These are phyloP conservation scores for Arthrobotrys conoides DNA, from an alignment of 2,329 filamentous ascomycete genomes.

Conservation along the genomic window DNA sequence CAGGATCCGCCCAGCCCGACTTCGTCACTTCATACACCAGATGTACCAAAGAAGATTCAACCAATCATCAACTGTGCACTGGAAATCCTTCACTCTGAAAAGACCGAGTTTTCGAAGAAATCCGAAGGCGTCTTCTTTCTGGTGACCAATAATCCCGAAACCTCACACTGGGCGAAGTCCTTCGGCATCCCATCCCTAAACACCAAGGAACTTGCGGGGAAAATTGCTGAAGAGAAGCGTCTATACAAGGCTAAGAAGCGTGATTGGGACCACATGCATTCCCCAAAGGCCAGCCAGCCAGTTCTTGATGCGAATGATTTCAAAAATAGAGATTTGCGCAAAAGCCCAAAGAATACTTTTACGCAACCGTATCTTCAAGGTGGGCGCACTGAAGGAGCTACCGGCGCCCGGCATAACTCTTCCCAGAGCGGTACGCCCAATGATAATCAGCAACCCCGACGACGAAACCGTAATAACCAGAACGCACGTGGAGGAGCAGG, in stretches of 20 bases:
- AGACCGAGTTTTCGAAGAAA: constrained; percentile 41
- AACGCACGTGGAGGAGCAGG: constrained; percentile 37
- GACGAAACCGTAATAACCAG: constrained; percentile 55
- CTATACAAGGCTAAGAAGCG: constrained; percentile 62
- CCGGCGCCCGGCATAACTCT: constrained; percentile 28
- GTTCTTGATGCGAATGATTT: constrained; percentile 57
- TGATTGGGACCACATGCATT: constrained; percentile 61
- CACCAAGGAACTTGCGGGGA: constrained; percentile 60
- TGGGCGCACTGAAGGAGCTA: constrained; percentile 22
- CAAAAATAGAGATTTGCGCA: constrained; percentile 47
- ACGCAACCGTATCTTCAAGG: constrained; percentile 39
- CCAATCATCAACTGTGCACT: constrained; percentile 64
- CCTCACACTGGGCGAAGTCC: constrained; percentile 62
- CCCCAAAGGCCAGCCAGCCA: constrained; percentile 40
- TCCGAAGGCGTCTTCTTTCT: constrained; percentile 61
- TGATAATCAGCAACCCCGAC: constrained; percentile 44
- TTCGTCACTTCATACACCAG: constrained; percentile 34
- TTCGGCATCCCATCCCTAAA: constrained; percentile 62
- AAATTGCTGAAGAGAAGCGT: constrained; percentile 62
- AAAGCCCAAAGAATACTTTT: constrained; percentile 38
- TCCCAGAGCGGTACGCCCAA: constrained; percentile 11
- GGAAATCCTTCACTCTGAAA: constrained; percentile 58
- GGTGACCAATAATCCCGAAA: constrained; percentile 63
- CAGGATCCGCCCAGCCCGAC: constrained; percentile 42
- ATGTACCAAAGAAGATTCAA: constrained; percentile 62